These are phyloP conservation scores for Sisymbrium irio DNA, from an alignment of 345 rosid species.

Conservation along the genomic window DNA sequence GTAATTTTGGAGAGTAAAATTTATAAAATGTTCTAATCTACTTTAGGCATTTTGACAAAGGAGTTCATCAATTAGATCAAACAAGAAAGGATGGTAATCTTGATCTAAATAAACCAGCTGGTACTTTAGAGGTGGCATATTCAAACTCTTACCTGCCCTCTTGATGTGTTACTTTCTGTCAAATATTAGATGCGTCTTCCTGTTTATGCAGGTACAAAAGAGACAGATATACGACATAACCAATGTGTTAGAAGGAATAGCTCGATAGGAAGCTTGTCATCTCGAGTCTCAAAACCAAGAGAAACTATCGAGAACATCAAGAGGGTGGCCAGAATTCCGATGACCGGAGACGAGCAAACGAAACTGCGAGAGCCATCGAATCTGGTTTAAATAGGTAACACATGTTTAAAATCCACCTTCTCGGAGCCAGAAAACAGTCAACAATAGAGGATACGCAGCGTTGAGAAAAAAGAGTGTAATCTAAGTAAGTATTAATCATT, in stretches of 20 bases:
- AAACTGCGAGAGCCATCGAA: no score
- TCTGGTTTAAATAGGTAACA: no score
- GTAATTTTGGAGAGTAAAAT: background rate
- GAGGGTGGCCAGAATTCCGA: no score
- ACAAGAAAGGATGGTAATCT: conserved; percentile 93
- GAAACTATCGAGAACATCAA: no score
- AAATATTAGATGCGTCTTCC: conserved; percentile 21
- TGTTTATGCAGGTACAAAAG: conserved; percentile 77
- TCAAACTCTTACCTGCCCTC: background rate
- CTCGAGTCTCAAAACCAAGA: no score
- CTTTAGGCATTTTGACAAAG: conserved; percentile 88
- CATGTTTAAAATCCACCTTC: no score
- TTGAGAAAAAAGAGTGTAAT: no score
- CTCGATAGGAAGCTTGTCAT: no score
- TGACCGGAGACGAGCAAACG: no score
- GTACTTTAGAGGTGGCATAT: conserved; percentile 71
- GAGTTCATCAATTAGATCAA: conserved; percentile 92
- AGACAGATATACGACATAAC: conserved; percentile 97
- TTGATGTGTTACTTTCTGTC: background rate
- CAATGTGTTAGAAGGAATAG: conserved; percentile 98
- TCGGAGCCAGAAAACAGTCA: no score
- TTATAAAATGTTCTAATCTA: conserved; percentile 13
- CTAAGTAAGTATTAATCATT: no score
- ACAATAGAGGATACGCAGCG: no score
- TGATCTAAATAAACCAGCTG: conserved; percentile 94